These are phyloP conservation scores for Hypoxylon sp. DNA, from an alignment of 2,329 filamentous ascomycete genomes.

Conservation along the genomic window DNA sequence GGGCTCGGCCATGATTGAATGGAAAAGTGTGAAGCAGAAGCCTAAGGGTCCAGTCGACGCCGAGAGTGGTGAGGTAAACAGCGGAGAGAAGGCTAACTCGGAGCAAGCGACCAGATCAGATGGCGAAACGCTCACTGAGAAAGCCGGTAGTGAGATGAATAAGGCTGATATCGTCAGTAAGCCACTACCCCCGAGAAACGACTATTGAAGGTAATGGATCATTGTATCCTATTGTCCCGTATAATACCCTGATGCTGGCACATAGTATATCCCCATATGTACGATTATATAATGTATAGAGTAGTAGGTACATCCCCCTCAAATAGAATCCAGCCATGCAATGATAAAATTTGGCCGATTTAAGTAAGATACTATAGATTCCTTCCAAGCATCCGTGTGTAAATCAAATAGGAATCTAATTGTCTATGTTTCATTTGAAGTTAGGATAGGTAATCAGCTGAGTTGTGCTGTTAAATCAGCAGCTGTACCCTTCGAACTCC, in stretches of 20 bases:
- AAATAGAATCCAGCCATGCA: not conserved
- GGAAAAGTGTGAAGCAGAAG: slow-evolving; percentile 64
- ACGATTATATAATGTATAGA: not conserved
- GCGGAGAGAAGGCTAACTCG: slow-evolving; percentile 8
- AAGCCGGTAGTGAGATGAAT: slow-evolving; percentile 9
- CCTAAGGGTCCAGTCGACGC: slow-evolving; percentile 30
- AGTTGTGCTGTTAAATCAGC: no score
- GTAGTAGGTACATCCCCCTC: slow-evolving; percentile 11
- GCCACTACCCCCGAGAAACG: not conserved
- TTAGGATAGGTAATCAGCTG: no score
- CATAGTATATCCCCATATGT: not conserved
- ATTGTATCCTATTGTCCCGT: not conserved
- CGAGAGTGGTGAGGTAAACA: slow-evolving; percentile 32
- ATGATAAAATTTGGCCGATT: not conserved
- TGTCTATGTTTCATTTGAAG: no score
- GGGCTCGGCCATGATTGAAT: slow-evolving; percentile 71
- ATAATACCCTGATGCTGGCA: not conserved
- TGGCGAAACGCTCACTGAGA: slow-evolving; percentile 32
- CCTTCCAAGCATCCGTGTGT: not conserved
- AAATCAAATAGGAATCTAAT: no score
- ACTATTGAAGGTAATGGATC: not conserved
- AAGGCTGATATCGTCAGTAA: not conserved
- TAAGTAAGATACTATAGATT: not conserved
- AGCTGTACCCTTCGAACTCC: no score
- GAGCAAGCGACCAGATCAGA: slow-evolving; percentile 28